A percentile compares a stretch with the other conserved stretches of the same genome.
Evolutionary conservation across 495 filamentous ascomycete species (phyloP).

Genomic region (Pyrenula aspistea): DNA sequence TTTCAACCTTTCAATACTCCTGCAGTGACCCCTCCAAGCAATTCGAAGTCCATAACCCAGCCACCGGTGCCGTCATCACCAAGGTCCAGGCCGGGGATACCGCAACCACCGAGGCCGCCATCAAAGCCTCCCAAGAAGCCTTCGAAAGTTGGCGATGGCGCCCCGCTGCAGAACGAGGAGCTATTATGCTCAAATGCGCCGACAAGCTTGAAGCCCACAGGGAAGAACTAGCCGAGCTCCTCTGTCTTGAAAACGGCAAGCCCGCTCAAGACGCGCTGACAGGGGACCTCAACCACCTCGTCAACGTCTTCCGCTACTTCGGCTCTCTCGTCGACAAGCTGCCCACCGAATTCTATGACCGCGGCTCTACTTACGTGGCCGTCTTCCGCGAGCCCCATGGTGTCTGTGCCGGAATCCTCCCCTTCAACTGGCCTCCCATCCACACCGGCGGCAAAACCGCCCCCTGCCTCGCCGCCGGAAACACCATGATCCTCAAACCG

Average conservation of each 20-base stretch:
- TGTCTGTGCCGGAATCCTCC: constrained; percentile 11
- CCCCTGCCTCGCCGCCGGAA: constrained; percentile 38
- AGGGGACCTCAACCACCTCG: constrained; percentile 7
- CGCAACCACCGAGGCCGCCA: constrained; percentile 2
- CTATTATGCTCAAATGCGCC: constrained; percentile 6
- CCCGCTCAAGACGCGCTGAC: constrained; percentile 5
- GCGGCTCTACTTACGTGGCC: constrained; percentile 5
- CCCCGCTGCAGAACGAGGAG: constrained; percentile 2
- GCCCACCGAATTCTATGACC: constrained; percentile 9
- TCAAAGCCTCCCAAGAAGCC: constrained; percentile 5
- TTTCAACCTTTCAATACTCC: constrained; percentile 3
- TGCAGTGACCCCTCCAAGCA: constrained; percentile 1
- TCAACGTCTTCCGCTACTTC: constrained; percentile 9
- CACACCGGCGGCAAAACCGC: constrained; percentile 21
- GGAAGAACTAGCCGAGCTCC: constrained; percentile 8
- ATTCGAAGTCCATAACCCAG: constrained; percentile 4
- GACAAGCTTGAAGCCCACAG: constrained; percentile 6
- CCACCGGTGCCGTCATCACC: constrained; percentile 3
- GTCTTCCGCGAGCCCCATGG: constrained; percentile 10
- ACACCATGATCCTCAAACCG: constrained; percentile 41
- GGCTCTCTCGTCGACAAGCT: constrained; percentile 9
- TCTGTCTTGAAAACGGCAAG: constrained; percentile 15
- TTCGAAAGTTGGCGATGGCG: constrained; percentile 3
- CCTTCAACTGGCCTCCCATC: constrained; percentile 9
- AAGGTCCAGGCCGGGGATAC: constrained; percentile 4